These are phyloP conservation scores for Rhodofomes roseus DNA, from an alignment of 1,284 basidiomycete species.

Conservation along the genomic window DNA sequence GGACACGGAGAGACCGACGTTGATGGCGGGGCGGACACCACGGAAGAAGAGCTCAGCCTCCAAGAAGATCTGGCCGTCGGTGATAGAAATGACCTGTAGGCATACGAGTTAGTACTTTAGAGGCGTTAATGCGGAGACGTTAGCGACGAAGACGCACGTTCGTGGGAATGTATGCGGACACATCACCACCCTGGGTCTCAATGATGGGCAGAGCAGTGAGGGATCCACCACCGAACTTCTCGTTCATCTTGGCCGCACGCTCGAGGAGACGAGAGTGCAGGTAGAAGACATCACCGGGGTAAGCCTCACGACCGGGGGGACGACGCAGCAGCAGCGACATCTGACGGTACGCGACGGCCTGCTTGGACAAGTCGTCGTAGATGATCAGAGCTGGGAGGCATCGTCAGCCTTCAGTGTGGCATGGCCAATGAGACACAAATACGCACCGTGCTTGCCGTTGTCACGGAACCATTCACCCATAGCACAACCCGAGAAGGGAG, in stretches of 20 bases:
- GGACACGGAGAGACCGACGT: slow-evolving; percentile 99
- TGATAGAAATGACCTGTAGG: slow-evolving; percentile 90
- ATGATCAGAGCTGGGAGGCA: slow-evolving; percentile 80
- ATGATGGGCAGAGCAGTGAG: slow-evolving; percentile 99
- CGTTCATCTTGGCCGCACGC: slow-evolving; percentile 99
- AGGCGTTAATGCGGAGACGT: not conserved
- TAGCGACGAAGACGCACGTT: slow-evolving; percentile 50
- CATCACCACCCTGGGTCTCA: slow-evolving; percentile 99
- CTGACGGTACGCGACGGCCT: slow-evolving; percentile 99
- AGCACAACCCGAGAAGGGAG: slow-evolving; percentile 99
- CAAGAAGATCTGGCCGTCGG: slow-evolving; percentile 99
- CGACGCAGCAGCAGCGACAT: slow-evolving; percentile 99
- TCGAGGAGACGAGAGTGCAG: slow-evolving; percentile 99
- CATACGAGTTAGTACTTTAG: not conserved
- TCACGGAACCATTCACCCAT: slow-evolving; percentile 99
- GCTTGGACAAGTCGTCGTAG: slow-evolving; percentile 99
- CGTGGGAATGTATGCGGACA: slow-evolving; percentile 94
- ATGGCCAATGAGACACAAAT: not conserved
- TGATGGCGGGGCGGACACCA: slow-evolving; percentile 98
- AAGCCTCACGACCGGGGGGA: slow-evolving; percentile 99
- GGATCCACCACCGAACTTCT: slow-evolving; percentile 96
- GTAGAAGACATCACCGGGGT: slow-evolving; percentile 99
- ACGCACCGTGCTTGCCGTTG: slow-evolving; percentile 89
- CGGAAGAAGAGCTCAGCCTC: slow-evolving; percentile 99
- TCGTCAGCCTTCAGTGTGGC: not conserved